Evolutionary conservation across 805 yeast species (phyloP).

Genomic region (Zygosaccharomyces siamensis): DNA sequence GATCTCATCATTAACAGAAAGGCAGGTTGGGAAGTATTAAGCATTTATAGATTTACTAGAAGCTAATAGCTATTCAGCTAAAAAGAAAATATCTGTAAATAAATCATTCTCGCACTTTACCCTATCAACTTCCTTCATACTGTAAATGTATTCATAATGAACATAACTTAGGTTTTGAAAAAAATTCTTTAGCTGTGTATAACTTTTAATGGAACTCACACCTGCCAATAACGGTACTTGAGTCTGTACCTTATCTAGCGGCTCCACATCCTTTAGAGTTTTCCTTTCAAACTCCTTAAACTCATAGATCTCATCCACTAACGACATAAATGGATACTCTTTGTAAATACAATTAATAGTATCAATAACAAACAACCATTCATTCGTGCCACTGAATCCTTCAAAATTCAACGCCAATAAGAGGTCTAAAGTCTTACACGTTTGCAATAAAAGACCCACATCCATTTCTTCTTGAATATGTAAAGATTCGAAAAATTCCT

Average conservation of each 20-base stretch:
- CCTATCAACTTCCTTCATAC: constrained; percentile 41
- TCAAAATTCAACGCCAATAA: constrained; percentile 64
- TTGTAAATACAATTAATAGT: constrained; percentile 54
- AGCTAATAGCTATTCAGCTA: neutral
- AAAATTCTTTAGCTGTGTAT: constrained; percentile 26
- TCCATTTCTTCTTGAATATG: constrained; percentile 30
- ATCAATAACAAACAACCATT: constrained; percentile 83
- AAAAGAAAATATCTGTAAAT: constrained; percentile 48
- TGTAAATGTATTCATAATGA: constrained; percentile 46
- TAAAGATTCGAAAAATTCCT: constrained; percentile 28
- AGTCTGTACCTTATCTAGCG: constrained; percentile 16
- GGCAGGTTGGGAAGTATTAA: constrained; percentile 94
- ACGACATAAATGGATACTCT: constrained; percentile 29
- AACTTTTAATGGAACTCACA: constrained; percentile 20
- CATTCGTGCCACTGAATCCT: constrained; percentile 63
- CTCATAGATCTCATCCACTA: constrained; percentile 46
- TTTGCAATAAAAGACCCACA: constrained; percentile 42
- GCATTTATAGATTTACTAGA: constrained; percentile 57
- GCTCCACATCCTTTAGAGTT: constrained; percentile 25
- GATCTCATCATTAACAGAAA: constrained; percentile 57
- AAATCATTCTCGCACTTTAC: constrained; percentile 53
- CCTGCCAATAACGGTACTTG: constrained; percentile 32
- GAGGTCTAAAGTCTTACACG: constrained; percentile 75
- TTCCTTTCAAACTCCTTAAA: constrained; percentile 37
- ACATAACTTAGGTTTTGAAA: constrained; percentile 29